Evolutionary conservation across 2,329 filamentous ascomycete species (phyloP).

Genomic region (Madurella mycetomatis): DNA sequence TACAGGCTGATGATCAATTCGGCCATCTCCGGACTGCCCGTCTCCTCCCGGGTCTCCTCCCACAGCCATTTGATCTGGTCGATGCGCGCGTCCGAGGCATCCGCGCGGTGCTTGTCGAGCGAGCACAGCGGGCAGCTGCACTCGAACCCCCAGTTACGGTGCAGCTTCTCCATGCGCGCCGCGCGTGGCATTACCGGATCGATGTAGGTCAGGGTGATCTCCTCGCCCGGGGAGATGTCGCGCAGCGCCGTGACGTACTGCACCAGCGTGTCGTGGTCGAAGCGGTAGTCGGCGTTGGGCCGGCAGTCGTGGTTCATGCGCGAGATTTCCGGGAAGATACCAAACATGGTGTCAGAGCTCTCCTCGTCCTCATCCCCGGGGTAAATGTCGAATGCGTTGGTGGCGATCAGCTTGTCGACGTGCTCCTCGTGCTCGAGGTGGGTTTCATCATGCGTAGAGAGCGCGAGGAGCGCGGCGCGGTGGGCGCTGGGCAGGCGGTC

Average conservation of each 20-base stretch:
- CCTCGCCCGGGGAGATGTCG: conserved; percentile 39
- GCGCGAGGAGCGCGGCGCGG: conserved; percentile 31
- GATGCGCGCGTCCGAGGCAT: conserved; percentile 37
- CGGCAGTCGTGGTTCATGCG: conserved; percentile 44
- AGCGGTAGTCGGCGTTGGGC: conserved; percentile 42
- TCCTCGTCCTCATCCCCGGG: conserved; percentile 28
- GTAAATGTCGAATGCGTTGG: conserved; percentile 39
- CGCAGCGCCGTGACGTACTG: conserved; percentile 38
- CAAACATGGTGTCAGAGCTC: conserved; percentile 31
- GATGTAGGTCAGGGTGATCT: conserved; percentile 42
- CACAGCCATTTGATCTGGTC: conserved; percentile 31
- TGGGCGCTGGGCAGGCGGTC: conserved; percentile 31
- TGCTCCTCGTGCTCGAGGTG: conserved; percentile 26
- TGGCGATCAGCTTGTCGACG: conserved; percentile 35
- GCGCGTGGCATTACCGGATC: conserved; percentile 32
- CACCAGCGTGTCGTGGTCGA: conserved; percentile 35
- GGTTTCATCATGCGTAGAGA: conserved; percentile 34
- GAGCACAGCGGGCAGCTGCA: conserved; percentile 39
- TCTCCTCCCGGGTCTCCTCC: conserved; percentile 30
- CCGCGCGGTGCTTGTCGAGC: conserved; percentile 24
- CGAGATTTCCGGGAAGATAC: conserved; percentile 39
- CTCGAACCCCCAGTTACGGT: conserved; percentile 36
- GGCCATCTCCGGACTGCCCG: conserved; percentile 36
- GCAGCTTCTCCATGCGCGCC: conserved; percentile 30
- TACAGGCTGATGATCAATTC: conserved; percentile 37